Base-by-base conservation (phyloP, 805 yeast species). In the Priceomyces fermenticarens region DNA sequence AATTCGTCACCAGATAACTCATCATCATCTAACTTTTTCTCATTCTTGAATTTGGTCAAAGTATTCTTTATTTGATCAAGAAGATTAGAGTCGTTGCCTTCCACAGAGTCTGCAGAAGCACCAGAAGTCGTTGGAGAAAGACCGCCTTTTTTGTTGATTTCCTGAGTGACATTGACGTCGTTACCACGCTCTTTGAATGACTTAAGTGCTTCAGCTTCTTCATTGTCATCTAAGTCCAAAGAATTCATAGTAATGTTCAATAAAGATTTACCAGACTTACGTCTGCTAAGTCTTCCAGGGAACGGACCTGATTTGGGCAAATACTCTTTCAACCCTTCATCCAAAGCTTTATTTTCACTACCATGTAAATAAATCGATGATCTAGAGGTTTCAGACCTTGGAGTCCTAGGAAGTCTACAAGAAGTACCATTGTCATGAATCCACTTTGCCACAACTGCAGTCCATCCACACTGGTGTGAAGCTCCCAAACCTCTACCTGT, bases 391-490 rank as follows among this genome's bases (percentile, higher is more conserved):
- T 52, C 54, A 27, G 70, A 57, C 45, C 60, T 53, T 20, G 72
- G 73, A 11, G 73, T 60, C 51, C 63, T 57, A n/a, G 81, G 78
- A 15, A 73, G 56, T 46, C 81, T 64, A 57, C 83, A 80, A 0
- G 88, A 75, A 35, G 80, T 75, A 44, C 96, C 96, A 33, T 86
- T 85, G 64, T 90, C 91, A 58, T 86, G 93, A 55, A 90, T 87
- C 78, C 89, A 80, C 64, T 91, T 85, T 32, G 96, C 95, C 39
- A 88, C 93, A 35, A 90, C 73, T 0, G 95, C 90, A 1, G 97
- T 89, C 97, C 97, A 89, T 10, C 97, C 97, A 72, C 89, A 84
- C 67, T 89, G 97, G 68, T 90, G 96, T 39, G 89, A 81, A 1
- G 96, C 88, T 27, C 97, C 97, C 42, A 89, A 66, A 4, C 97